Evolutionary conservation across 2,329 filamentous ascomycete species (phyloP), one percentile per base, ranked within the genome.

Genomic region (Beauveria pseudobassiana): DNA sequence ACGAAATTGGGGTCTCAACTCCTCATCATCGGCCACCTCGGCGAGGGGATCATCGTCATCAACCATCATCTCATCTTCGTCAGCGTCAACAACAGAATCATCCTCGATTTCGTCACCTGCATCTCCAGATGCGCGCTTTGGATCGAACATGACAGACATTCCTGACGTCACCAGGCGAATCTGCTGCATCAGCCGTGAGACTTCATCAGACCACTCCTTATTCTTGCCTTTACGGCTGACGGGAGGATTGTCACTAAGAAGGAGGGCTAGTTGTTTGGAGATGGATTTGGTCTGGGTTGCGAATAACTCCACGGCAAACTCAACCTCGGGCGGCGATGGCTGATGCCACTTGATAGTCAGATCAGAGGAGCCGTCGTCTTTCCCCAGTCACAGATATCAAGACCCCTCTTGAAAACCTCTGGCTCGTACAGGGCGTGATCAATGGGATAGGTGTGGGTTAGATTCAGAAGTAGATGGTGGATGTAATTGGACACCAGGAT

Each of bases 181-280:
- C 57, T 97, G 87, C 14, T 93, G 90, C 62, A 99, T 82, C 66
- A 96, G 91, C 61, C 95, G 82, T 2, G 92, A 93, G 30, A 98
- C 88, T 72, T 99, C 96, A 72, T 99, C 95, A 0, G 93, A 97
- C 95, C 95, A 99, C 69, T 97, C 93, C 75, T 98, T 99, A 67
- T 96, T 96, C 72, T 93, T 96, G 43, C 95, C 95, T 67, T 93
- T 93, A 62, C 93, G 85, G 73, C 92, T 96, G 59, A 98, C 88
- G 2, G 87, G 88, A 1, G 92, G 88, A 42, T 88, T 84, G 51
- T 91, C 87, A 64, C 90, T 87, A 70, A 91, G 96, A n/a, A 99
- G 81, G 8, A 87, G 84, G 64, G 85, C 84, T 14, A 99, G 77
- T 64, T 91, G 86, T 62, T 87, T 79, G 63, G 93, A 83, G 2